Evolutionary conservation across 2,329 filamentous ascomycete genomes (phyloP), one percentile per base, ranked within the genome.

Genomic region (Sclerotinia glacialis): DNA sequence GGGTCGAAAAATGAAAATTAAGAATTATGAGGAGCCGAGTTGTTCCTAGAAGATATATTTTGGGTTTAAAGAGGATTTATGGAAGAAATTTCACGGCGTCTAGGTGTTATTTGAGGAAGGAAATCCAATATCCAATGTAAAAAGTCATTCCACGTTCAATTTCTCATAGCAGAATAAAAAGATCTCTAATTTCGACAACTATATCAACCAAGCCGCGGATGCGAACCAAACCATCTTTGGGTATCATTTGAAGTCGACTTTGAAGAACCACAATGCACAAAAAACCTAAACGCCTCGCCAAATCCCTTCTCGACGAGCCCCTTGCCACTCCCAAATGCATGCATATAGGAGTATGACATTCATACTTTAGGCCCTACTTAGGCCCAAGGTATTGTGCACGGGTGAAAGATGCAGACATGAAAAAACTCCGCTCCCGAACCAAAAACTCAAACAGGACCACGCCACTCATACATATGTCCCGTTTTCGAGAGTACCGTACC

Each of bases 401-500:
- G 31, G 11, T 40, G 12, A 40, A 40, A 40, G 14, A 16, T 16
- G 37, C 37, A 40, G 12, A 46, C 58, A 61, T 14, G 11, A 60
- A 18, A 49, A 59, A 55, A 26, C 23, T 21, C n/a, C 44, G 40
- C 4, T 8, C 9, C n/a, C n/a, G 14, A 67, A 66, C 21, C 54
- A 3, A 28, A 26, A 64, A 42, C 60, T 71, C 52, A 70, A 23
- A 69, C 37, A 21, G 72, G 71, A 0, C 86, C 86, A 2, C 79
- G 79, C 0, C 83, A 81, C 74, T 96, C 92, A 76, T 92, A 97
- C 65, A 84, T 79, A 68, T 87, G 82, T 3, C 85, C 90, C 37
- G 82, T 86, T 78, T 89, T 92, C 60, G 91, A 92, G 70, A 98
- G 80, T n/a, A 94, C 90, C 5, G 90, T 92, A 0, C 92, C 95